Conservation (phyloP, 2,329 filamentous ascomycete genomes). For the Cytospora paraplurivora region DNA sequence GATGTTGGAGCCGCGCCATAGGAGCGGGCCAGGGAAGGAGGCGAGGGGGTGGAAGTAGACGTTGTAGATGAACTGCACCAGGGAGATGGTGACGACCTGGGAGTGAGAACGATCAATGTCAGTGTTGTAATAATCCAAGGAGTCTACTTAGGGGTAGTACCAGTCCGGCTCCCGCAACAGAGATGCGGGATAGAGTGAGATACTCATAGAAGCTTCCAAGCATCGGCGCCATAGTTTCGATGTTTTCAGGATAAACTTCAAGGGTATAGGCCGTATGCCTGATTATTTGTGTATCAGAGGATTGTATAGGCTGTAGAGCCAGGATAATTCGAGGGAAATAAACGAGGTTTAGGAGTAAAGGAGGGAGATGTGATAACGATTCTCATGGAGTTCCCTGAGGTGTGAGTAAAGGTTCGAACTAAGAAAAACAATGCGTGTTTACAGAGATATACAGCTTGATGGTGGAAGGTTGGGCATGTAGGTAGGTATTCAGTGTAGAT, state of each 20-base stretch:
- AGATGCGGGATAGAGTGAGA: not conserved
- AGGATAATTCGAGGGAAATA: not conserved
- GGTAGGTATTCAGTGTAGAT: not conserved
- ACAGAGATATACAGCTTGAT: not conserved
- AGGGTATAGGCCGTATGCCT: not conserved
- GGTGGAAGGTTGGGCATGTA: not conserved
- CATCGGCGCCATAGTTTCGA: conserved; percentile 13
- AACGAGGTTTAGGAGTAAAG: not conserved
- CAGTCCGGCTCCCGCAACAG: not conserved
- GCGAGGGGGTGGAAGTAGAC: conserved; percentile 28
- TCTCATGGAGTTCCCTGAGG: not conserved
- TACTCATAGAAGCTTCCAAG: conserved; percentile 5
- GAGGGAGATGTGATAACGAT: not conserved
- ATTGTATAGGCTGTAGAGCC: not conserved
- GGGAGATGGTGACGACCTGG: conserved; percentile 4
- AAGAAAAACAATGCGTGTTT: not conserved
- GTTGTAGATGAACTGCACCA: conserved; percentile 26
- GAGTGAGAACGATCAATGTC: not conserved
- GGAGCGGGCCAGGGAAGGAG: conserved; percentile 22
- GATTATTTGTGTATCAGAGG: not conserved
- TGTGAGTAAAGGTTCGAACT: not conserved
- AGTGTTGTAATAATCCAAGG: not conserved
- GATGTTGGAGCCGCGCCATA: conserved; percentile 27
- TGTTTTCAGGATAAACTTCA: too few relatives aligned
- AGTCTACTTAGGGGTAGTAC: not conserved